Evolutionary conservation across 805 yeast genomes (phyloP).

Genomic region (Clavispora fructus): DNA sequence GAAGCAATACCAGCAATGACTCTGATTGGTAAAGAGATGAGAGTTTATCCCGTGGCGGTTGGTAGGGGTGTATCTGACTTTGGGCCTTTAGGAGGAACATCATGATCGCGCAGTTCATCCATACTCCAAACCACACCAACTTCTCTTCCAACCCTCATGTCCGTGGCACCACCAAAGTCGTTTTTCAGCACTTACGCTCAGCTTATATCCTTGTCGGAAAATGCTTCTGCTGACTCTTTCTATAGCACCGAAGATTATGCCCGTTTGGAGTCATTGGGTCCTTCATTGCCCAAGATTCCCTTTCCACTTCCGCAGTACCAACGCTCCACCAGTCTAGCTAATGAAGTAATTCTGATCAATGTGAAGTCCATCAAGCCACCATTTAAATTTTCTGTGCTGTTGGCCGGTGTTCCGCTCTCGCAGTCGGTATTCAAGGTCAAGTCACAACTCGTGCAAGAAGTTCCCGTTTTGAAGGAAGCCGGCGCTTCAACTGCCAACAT

Average conservation of each 20-base stretch:
- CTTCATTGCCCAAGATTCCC: slow-evolving; percentile 44
- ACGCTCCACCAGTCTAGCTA: not conserved
- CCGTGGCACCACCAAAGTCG: not conserved
- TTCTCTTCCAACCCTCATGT: not conserved
- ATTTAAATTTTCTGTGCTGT: slow-evolving; percentile 43
- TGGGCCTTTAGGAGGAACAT: not conserved
- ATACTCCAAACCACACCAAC: not conserved
- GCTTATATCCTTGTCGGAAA: slow-evolving; percentile 41
- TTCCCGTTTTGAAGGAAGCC: slow-evolving; percentile 19
- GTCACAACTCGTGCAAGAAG: slow-evolving; percentile 24
- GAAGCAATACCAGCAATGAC: too few relatives aligned
- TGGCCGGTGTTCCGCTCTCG: slow-evolving; percentile 19
- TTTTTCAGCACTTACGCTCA: slow-evolving; percentile 47
- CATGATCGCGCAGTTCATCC: not conserved
- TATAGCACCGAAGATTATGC: slow-evolving; percentile 26
- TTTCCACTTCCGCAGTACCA: slow-evolving; percentile 22
- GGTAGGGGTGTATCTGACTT: too few relatives aligned
- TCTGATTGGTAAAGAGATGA: too few relatives aligned
- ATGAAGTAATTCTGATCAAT: slow-evolving; percentile 11
- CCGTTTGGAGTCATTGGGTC: slow-evolving; percentile 34
- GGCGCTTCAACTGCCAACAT: slow-evolving; percentile 36
- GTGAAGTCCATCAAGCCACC: slow-evolving; percentile 70
- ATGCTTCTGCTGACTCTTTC: slow-evolving; percentile 28
- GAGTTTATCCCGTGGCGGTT: too few relatives aligned
- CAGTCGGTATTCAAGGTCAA: slow-evolving; percentile 37